Percentiles rank a stretch among this genome's conserved stretches.
Evolutionary conservation across 768 basidiomycete genomes (phyloP).

Genomic region (Chalciporus pseudorubinellus): DNA sequence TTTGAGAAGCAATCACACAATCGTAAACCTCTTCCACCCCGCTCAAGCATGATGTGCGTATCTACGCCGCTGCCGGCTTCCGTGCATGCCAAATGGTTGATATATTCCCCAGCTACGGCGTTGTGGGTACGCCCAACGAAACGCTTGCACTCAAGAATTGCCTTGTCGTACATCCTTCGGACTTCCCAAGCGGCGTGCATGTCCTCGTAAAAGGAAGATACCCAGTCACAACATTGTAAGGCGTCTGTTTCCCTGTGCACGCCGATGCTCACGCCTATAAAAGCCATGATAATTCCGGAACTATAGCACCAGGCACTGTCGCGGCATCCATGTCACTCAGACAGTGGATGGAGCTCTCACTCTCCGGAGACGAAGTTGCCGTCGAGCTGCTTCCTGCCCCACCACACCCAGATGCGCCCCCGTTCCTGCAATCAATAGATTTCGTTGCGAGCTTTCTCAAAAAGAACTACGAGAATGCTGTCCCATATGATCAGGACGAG

Average conservation of each 20-base stretch:
- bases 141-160: slow-evolving; percentile 77
- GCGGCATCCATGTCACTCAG: slow-evolving; percentile 79
- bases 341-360: slow-evolving; percentile 86
- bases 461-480: slow-evolving; percentile 51
- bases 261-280: slow-evolving; percentile 26
- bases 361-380: slow-evolving; percentile 71
- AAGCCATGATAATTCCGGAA: slow-evolving; percentile 79
- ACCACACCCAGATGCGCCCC: slow-evolving; percentile 49
- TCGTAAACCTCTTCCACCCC: slow-evolving; percentile 39
- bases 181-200: slow-evolving; percentile 73
- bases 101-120: slow-evolving; percentile 42
- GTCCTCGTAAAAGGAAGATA: slow-evolving; percentile 72
- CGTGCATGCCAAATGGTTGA: neutral
- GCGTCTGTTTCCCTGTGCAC: neutral
- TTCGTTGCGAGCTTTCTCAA: slow-evolving; percentile 71
- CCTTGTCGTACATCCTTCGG: slow-evolving; percentile 72
- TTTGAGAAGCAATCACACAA: slow-evolving; percentile 51
- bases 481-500: slow-evolving; percentile 86
- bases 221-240: slow-evolving; percentile 72
- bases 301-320: slow-evolving; percentile 63
- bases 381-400: slow-evolving; percentile 56
- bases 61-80: neutral
- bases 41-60: slow-evolving; percentile 28
- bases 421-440: slow-evolving; percentile 76
- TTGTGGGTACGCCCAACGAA: slow-evolving; percentile 62